Base-by-base conservation (phyloP, 257 asterid genomes). In the Orobanche coerulescens region DNA sequence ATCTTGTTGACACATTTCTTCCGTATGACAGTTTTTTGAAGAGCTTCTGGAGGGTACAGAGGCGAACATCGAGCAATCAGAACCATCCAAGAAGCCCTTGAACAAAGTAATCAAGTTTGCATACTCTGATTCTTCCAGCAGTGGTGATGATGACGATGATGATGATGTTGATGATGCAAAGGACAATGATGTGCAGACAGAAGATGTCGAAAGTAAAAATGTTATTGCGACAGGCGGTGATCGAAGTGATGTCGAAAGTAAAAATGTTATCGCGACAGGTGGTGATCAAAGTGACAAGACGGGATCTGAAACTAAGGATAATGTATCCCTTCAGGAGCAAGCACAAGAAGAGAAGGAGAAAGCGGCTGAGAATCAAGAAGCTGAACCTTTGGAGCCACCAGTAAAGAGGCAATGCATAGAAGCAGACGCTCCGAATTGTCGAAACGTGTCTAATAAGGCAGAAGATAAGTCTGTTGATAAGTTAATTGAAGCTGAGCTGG, bases 401-500 rank as follows among this genome's bases (percentile, higher is more conserved):
- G 79, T 64, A 22, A 89, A 93, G 75, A 89, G 72, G 66, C 96
- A 74, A 46, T 70, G 85, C 62, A 61, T 66, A 3, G 85, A 78
- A 67, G 53, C 49, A 43, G 79, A 54, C 62, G 70, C 74, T 20
- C 19, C 54, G 0, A 71, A 71, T 39, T 14, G 66, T 55, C 75
- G 68, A 63, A 70, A 62, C 10, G 57, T 58, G 24, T 2, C 81
- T 28, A 52, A 63, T 37, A 82, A 67, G 72, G 58, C 49, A 0
- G 88, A 80, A 68, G 73, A 68, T 48, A 80, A 81, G 73, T 88
- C 98, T 23, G 76, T 92, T 61, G 98, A 92, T 70, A 68, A 81
- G 78, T 63, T 84, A 54, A 92, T 92, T 62, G 98, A 92, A 65
- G 95, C 70, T 1, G 98, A 92, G 83, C 80, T 92, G 25, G 95